A percentile compares a stretch with the other conserved stretches of the same genome.
These are phyloP conservation scores for Eucalyptus cloeziana DNA, from an alignment of 345 rosid genomes.

Conservation along the genomic window DNA sequence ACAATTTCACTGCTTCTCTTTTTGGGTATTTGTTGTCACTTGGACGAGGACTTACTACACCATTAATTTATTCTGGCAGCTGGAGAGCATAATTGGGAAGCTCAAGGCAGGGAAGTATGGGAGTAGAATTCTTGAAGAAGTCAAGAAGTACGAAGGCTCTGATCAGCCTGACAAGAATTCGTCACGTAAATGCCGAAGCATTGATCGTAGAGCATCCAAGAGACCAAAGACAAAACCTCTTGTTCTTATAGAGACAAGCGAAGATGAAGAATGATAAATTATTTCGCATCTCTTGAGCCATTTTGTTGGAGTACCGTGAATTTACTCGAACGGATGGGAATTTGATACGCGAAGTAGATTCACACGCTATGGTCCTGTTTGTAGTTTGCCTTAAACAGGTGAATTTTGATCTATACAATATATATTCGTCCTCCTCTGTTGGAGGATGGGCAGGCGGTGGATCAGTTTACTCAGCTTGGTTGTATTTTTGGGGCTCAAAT, in stretches of 20 bases:
- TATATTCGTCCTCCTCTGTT: not conserved
- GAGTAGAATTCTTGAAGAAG: conserved; percentile 58
- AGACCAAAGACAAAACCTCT: conserved; percentile 38
- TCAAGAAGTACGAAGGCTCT: conserved; percentile 11
- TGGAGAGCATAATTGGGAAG: conserved; percentile 82
- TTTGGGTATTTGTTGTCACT: not conserved
- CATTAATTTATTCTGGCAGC: conserved; percentile 9
- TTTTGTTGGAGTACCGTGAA: not conserved
- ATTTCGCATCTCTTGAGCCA: not conserved
- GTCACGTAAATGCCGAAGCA: conserved; percentile 14
- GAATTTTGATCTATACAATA: not conserved
- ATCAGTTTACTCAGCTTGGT: not conserved
- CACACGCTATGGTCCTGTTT: not conserved
- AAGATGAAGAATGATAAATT: conserved; percentile 9
- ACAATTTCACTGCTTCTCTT: not conserved
- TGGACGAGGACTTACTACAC: not conserved
- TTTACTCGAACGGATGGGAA: not conserved
- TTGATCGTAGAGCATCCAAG: conserved; percentile 27
- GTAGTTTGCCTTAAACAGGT: not conserved
- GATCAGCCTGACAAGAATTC: conserved; percentile 2
- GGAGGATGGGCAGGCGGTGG: not conserved
- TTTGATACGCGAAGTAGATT: not conserved
- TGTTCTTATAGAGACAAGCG: conserved; percentile 47
- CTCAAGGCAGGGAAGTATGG: conserved; percentile 73
- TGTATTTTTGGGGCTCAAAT: not conserved